Conservation (phyloP, 2,329 filamentous ascomycete genomes). For the Alternaria hordeiaustralica region DNA sequence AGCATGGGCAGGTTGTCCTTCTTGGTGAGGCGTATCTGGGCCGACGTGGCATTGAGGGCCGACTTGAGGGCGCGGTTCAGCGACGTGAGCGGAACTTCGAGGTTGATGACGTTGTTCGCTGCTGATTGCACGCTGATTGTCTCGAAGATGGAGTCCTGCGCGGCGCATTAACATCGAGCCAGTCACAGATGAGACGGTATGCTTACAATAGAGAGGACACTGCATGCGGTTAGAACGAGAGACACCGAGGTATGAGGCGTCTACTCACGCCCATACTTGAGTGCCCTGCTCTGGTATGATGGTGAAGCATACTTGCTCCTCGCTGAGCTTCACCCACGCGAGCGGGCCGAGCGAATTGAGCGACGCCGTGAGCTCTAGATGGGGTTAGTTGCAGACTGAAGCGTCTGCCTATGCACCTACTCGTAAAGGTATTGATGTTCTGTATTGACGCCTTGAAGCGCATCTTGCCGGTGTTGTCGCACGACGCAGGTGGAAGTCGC, state of each 20-base stretch:
- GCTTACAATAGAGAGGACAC: slow-evolving; percentile 53
- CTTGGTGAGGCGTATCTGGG: slow-evolving; percentile 88
- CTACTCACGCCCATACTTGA: slow-evolving; percentile 89
- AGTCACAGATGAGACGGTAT: slow-evolving; percentile 24
- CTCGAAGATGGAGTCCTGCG: slow-evolving; percentile 85
- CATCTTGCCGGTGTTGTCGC: slow-evolving; percentile 46
- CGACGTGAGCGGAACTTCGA: slow-evolving; percentile 88
- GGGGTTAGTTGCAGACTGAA: slow-evolving; percentile 1
- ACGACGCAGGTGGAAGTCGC: slow-evolving; percentile 22
- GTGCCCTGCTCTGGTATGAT: slow-evolving; percentile 94
- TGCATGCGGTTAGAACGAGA: slow-evolving; percentile 33
- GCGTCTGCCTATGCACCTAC: slow-evolving; percentile 42
- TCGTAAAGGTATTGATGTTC: slow-evolving; percentile 61
- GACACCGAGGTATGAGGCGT: slow-evolving; percentile 15
- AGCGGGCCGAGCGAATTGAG: slow-evolving; percentile 76
- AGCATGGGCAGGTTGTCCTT: slow-evolving; percentile 87
- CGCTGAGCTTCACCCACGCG: slow-evolving; percentile 87
- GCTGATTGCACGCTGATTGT: slow-evolving; percentile 88
- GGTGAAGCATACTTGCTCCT: slow-evolving; percentile 89
- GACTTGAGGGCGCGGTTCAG: slow-evolving; percentile 92
- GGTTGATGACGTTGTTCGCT: slow-evolving; percentile 89
- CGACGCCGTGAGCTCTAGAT: slow-evolving; percentile 66
- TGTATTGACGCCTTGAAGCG: slow-evolving; percentile 61
- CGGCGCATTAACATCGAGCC: slow-evolving; percentile 18
- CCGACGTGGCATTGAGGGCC: slow-evolving; percentile 79